These are phyloP conservation scores for Coprinopsis sp. DNA, from an alignment of 768 basidiomycete species.

Conservation along the genomic window DNA sequence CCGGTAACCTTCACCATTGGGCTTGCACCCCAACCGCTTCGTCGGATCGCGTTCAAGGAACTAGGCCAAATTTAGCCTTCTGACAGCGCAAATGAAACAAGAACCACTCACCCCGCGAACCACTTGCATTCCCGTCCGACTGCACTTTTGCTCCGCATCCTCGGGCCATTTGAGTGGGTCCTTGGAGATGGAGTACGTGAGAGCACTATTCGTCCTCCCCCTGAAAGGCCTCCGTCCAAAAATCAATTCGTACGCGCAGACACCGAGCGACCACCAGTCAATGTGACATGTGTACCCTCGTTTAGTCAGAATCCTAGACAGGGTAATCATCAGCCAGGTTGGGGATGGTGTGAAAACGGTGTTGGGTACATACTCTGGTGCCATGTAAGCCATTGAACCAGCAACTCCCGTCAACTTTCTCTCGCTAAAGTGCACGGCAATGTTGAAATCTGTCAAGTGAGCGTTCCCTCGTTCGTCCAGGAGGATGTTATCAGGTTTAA, in stretches of 20 bases:
- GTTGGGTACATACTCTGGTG: conserved; percentile 54
- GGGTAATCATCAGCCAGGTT: conserved; percentile 10
- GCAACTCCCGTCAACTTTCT: conserved; percentile 87
- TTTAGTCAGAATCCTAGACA: conserved; percentile 70
- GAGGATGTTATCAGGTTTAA: conserved; percentile 97
- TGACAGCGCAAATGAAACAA: conserved; percentile 7
- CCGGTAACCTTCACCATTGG: conserved; percentile 72
- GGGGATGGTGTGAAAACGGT: background rate
- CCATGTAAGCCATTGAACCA: conserved; percentile 99
- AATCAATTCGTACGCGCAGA: conserved; percentile 87
- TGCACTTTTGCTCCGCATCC: conserved; percentile 76
- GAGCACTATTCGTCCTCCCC: conserved; percentile 87
- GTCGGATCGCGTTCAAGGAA: conserved; percentile 82
- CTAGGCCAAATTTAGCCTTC: conserved; percentile 34
- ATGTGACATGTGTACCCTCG: conserved; percentile 92
- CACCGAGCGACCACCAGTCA: conserved; percentile 97
- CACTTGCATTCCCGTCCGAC: conserved; percentile 70
- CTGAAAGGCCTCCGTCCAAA: conserved; percentile 92
- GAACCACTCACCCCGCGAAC: conserved; percentile 66
- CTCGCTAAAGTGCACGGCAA: conserved; percentile 94
- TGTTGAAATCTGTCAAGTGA: conserved; percentile 97
- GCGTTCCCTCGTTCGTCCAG: conserved; percentile 94
- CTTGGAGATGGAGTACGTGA: conserved; percentile 89
- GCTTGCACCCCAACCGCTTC: conserved; percentile 79
- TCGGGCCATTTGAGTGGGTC: conserved; percentile 89